Base-by-base conservation (phyloP, 1,139 yeast genomes). In the Candida sojae region DNA sequence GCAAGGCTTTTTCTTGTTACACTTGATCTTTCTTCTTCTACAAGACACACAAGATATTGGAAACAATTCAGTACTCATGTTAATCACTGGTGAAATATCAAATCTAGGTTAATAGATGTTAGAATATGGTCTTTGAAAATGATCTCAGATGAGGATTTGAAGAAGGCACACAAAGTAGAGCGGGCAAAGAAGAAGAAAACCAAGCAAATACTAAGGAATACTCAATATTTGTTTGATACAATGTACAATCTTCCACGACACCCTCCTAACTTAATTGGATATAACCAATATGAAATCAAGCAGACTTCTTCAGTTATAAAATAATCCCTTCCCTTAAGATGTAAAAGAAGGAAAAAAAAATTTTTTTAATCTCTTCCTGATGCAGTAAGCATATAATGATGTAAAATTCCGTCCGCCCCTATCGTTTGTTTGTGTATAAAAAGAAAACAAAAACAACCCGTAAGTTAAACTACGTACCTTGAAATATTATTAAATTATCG, bases 21-120 rank as follows among this genome's bases (percentile, higher is more conserved):
- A 73, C 47, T 71, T 70, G 43, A 72, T 71, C 55, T 73, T 73
- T 57, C 67, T 70, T 50, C 72, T 65, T 33, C 78, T 62, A 52
- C 78, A 73, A 10, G 75, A 70, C n/a, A 71, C 59, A 53, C 78
- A 73, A 1, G 77, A 71, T 21, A 73, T 73, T 25, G 77, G 77
- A 33, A 67, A 61, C 11, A 59, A 55, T 47, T 71, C 76, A 6
- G 64, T 32, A 48, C 50, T 47, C 25, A 26, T 45, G 23, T 6
- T 35, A 7, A 17, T 4, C 17, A 10, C 11, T 17, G 21, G 21
- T 17, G 21, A 17, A 17, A 17, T 17, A 3, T 17, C 21, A 17
- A 3, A 17, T 17, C 21, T 17, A 17, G 21, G 21, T 6, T 7
- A 25, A 11, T 6, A 13, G 12, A 29, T 40, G 33, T 32, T 33